Base-by-base conservation (phyloP, 2,329 filamentous ascomycete species). In the Leptosphaerulina australis region DNA sequence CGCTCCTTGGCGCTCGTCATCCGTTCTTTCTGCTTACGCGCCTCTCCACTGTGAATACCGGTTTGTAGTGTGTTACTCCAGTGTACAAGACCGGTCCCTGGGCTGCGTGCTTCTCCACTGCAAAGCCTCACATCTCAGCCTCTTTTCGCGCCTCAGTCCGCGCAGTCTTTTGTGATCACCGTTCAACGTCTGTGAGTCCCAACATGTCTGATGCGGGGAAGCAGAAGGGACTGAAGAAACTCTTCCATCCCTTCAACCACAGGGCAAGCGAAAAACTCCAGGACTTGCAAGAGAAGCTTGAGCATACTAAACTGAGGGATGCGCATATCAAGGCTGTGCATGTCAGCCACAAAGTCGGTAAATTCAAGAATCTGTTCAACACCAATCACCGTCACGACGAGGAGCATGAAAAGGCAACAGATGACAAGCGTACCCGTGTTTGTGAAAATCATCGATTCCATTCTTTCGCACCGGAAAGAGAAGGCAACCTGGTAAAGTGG, bases 371-470 rank as follows among this genome's bases (percentile, higher is more conserved):
- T 60, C 69, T 87, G 53, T 83, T 96, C 76, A 97, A 97, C 67
- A 79, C 82, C 18, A 90, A 95, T 57, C 93, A 97, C 72, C 88
- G 93, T 45, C 93, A 97, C 69, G 93, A 97, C 69, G 93, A 97
- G 73, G 88, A 88, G 60, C 92, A 97, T 70, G 94, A 97, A 71
- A 81, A 93, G 72, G 79, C 74, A 8, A 93, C 90, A 33, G 93
- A 97, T 69, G 82, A 82, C 10, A 96, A 96, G 76, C 84, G 94
- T 50, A 83, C 81, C 15, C 81, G 76, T 12, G 87, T 94, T 39
- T 81, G 82, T 59, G 83, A 93, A 50, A 81, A 83, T 11, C 86
- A 97, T 69, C 86, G 93, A 31, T 97, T 91, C 77, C 72, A 88
- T n/a, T 96, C 90, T 3, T 99, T 89, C 74, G 95, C 95, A 28